phyloP scores from a whole-genome alignment of 1,284 basidiomycete species.

The Coriolopsis trogii region DNA sequence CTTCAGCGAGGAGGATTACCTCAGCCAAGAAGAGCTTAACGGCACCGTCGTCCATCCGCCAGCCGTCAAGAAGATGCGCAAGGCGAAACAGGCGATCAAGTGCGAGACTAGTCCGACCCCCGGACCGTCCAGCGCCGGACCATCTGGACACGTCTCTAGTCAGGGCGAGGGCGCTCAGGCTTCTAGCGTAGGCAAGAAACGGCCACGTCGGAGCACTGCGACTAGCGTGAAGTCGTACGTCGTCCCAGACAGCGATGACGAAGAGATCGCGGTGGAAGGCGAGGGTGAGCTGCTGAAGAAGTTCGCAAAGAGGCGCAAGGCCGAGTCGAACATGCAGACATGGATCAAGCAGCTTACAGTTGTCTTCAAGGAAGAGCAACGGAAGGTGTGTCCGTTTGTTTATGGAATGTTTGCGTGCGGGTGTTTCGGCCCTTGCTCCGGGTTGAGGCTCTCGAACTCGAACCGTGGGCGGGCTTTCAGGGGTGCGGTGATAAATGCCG shows the following conservation, averaged over 20 bases:
- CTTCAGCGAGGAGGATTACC: slow-evolving; percentile 66
- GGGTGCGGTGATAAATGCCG: no score
- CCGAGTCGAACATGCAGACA: slow-evolving; percentile 58
- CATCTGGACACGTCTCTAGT: background rate
- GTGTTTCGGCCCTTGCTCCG: background rate
- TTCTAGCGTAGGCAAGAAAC: slow-evolving; percentile 40
- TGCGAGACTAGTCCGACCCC: slow-evolving; percentile 18
- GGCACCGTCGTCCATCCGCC: slow-evolving; percentile 17
- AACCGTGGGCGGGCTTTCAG: background rate
- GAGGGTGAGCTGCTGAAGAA: slow-evolving; percentile 37
- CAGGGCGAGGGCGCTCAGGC: background rate
- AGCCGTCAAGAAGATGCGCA: slow-evolving; percentile 26
- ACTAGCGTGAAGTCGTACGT: slow-evolving; percentile 58
- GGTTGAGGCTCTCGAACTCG: no score
- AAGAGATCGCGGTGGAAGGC: slow-evolving; percentile 49
- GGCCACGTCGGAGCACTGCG: slow-evolving; percentile 60
- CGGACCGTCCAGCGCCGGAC: slow-evolving; percentile 7
- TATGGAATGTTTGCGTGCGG: background rate
- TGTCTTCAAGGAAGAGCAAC: slow-evolving; percentile 63
- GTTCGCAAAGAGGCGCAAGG: slow-evolving; percentile 40
- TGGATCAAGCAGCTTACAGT: slow-evolving; percentile 68
- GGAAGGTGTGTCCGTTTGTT: slow-evolving; percentile 51
- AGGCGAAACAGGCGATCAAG: slow-evolving; percentile 39
- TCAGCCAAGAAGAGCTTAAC: slow-evolving; percentile 35
- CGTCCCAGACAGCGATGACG: slow-evolving; percentile 73